Base-by-base conservation (phyloP, 352 stramenopile species). In the Phytophthora megakarya region DNA sequence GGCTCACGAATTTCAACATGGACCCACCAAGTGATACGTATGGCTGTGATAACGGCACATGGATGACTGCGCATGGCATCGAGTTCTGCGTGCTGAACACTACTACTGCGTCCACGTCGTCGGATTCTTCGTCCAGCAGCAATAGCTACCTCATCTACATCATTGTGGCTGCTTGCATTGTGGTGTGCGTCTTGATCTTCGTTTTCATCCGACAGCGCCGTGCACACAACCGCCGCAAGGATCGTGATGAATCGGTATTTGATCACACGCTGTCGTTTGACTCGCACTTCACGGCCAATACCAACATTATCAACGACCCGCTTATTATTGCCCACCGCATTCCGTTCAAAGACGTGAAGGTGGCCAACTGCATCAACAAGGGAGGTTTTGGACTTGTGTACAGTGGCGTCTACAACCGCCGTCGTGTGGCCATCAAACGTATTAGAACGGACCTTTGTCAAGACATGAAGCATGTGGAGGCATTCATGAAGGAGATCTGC, bases 401-500 rank as follows among this genome's bases (percentile, higher is more conserved):
- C 59, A 81, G 70, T 28, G 81, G 81, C 16, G 71, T 81, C 15
- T 90, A 88, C 68, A 80, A 85, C 35, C 71, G 73, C 4, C 77
- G 74, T 26, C 75, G 71, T 11, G 81, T 90, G 9, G 81, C 81
- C 19, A 90, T 90, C 59, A 90, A 90, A 70, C 73, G 72, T 19
- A 82, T 90, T 53, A 72, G 73, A 18, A 72, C 73, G 8, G 81
- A 90, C 33, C 43, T 77, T 19, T 75, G 69, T 25, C 52, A 70
- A 18, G 71, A 86, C 46, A 79, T 82, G 61, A 80, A 81, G 55
- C 77, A 81, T 38, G 67, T 90, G 15, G 77, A 89, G 48, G 45
- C 69, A 11, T 90, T 90, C 33, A 63, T 90, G 73, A 76, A 72
- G 39, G 84, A 92, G 56, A 90, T 92, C n/a, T 78, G 67, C 23